Percentiles rank a stretch among this genome's conserved stretches.
phyloP scores from a whole-genome alignment of 192 early-diverging fungal species.

The Haplosporangium gracile region DNA sequence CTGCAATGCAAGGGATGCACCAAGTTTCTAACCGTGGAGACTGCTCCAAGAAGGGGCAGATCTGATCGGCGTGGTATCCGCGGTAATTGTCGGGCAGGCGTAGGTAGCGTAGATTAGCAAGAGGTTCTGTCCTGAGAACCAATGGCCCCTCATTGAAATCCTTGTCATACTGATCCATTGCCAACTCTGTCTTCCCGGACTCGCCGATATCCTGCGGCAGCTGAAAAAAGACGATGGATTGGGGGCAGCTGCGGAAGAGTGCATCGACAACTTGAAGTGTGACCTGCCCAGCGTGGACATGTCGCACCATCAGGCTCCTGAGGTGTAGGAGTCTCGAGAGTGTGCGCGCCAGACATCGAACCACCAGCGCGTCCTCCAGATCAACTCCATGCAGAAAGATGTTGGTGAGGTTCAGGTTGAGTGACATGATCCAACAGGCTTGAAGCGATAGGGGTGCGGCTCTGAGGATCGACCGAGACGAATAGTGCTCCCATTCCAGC shows the following conservation, averaged over 20 bases:
- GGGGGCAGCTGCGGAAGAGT: background rate
- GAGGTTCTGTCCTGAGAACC: background rate
- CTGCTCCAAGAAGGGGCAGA: background rate
- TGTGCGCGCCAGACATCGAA: background rate
- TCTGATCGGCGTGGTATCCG: background rate
- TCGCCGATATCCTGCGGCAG: background rate
- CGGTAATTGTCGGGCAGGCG: background rate
- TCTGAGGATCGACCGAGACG: background rate
- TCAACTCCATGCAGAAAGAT: background rate
- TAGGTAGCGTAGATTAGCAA: background rate
- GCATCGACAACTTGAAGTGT: background rate
- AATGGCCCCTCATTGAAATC: background rate
- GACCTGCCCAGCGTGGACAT: background rate
- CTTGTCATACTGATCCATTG: background rate
- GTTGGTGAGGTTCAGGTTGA: background rate
- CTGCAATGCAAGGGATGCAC: background rate
- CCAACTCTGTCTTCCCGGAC: background rate
- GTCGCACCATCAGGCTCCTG: background rate
- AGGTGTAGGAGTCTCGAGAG: background rate
- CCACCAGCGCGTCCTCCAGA: background rate
- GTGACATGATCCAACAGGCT: background rate
- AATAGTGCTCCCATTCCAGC: background rate
- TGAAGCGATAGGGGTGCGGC: background rate
- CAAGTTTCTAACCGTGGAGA: background rate
- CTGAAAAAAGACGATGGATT: background rate